Percentiles rank a stretch among this genome's conserved stretches.
These are phyloP conservation scores for Cicer bijugum DNA, from an alignment of 306 rosid genomes.

Conservation along the genomic window DNA sequence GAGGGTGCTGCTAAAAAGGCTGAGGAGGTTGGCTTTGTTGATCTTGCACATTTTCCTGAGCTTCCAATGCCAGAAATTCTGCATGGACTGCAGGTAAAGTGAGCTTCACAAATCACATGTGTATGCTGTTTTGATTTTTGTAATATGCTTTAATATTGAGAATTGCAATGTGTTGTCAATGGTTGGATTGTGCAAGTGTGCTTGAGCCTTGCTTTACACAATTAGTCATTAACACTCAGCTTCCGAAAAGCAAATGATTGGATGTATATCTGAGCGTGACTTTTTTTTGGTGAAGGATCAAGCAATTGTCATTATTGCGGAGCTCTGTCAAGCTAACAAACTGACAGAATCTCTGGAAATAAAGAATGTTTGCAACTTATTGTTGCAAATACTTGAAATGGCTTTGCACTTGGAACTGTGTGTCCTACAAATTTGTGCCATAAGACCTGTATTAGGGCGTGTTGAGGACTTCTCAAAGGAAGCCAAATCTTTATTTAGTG, in stretches of 20 bases:
- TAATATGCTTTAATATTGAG: constrained; percentile 21
- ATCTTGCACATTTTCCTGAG: constrained; percentile 93
- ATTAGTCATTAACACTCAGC: not conserved
- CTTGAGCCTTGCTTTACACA: not conserved
- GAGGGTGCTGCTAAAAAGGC: constrained; percentile 92
- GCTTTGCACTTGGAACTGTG: constrained; percentile 85
- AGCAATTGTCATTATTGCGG: constrained; percentile 65
- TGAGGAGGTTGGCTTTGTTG: constrained; percentile 89
- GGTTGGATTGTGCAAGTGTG: constrained; percentile 3
- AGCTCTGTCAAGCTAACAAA: constrained; percentile 68
- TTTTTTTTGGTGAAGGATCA: constrained; percentile 71
- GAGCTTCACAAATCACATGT: constrained; percentile 11
- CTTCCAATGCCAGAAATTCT: constrained; percentile 96
- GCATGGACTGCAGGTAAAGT: constrained; percentile 83
- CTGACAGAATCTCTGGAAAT: constrained; percentile 51
- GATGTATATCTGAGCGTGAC: constrained; percentile 29
- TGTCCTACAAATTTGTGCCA: constrained; percentile 87
- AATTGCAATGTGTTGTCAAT: not conserved
- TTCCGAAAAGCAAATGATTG: constrained; percentile 10
- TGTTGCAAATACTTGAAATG: constrained; percentile 88
- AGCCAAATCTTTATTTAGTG: constrained; percentile 64
- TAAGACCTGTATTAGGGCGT: constrained; percentile 89
- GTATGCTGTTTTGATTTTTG: constrained; percentile 22
- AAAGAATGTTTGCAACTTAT: constrained; percentile 63
- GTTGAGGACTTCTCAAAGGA: constrained; percentile 86